Conservation (phyloP, 441 rosid genomes). For the Metrosideros polymorpha region DNA sequence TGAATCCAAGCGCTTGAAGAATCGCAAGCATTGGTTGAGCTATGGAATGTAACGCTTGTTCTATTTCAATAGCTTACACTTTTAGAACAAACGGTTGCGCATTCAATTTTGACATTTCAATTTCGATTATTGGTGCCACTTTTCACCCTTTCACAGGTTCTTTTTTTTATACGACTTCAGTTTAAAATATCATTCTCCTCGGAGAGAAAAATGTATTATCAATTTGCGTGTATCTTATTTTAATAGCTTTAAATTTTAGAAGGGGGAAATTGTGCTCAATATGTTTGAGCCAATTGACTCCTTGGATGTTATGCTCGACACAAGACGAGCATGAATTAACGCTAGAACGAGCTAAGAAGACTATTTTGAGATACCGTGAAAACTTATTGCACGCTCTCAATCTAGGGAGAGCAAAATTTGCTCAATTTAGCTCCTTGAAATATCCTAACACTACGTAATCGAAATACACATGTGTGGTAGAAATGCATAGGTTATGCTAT, state of each 20-base stretch:
- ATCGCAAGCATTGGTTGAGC: neutral
- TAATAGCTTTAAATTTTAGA: neutral
- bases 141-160: rapidly evolving
- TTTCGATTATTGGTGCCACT: neutral
- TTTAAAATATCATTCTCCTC: neutral
- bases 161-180: neutral
- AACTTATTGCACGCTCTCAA: too few relatives aligned
- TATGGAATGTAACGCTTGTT: rapidly evolving
- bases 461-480: neutral
- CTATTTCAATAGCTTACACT: neutral
- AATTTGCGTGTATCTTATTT: neutral
- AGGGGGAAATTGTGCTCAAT: neutral
- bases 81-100: rapidly evolving
- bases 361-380: neutral
- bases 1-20: neutral
- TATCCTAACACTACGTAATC: neutral
- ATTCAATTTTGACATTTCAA: neutral
- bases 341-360: neutral
- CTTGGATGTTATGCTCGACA: neutral
- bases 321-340: neutral
- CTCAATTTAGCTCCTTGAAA: neutral
- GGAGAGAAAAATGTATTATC: neutral
- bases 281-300: neutral
- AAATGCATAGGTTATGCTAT: neutral
- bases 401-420: neutral